A percentile compares a stretch with the other conserved stretches of the same genome.
Evolutionary conservation across 2,329 filamentous ascomycete genomes (phyloP).

Genomic region (Meredithiella fracta): DNA sequence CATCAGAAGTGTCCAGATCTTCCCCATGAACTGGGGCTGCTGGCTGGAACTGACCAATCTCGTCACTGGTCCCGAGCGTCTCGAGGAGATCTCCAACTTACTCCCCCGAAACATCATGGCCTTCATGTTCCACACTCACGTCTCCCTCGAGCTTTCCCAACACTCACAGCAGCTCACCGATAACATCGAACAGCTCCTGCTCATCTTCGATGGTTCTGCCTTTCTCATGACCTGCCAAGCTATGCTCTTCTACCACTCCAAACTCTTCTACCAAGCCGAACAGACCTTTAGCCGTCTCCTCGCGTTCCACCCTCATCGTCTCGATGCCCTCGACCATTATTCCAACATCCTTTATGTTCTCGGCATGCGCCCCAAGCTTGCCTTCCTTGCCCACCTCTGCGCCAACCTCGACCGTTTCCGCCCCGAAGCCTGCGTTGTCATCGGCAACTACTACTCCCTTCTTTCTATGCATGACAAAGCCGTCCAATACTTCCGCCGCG

Average conservation of each 20-base stretch:
- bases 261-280: conserved; percentile 55
- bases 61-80: conserved; percentile 65
- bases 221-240: conserved; percentile 86
- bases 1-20: conserved; percentile 73
- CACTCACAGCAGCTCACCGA: conserved; percentile 44
- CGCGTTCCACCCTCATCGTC: conserved; percentile 53
- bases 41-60: conserved; percentile 85
- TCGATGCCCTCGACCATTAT: conserved; percentile 88
- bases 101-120: conserved; percentile 84
- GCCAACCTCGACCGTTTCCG: conserved; percentile 88
- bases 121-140: conserved; percentile 84
- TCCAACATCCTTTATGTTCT: conserved; percentile 96
- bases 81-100: conserved; percentile 53
- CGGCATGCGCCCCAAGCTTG: conserved; percentile 70
- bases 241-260: conserved; percentile 76
- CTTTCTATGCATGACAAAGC: conserved; percentile 95
- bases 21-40: conserved; percentile 92
- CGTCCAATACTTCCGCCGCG: conserved; percentile 91
- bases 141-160: conserved; percentile 82
- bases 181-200: conserved; percentile 59
- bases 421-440: conserved; percentile 88
- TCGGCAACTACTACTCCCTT: conserved; percentile 93
- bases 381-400: conserved; percentile 81
- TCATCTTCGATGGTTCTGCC: conserved; percentile 72
- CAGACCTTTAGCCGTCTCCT: conserved; percentile 62